Base-by-base conservation (phyloP, 148 eudicot genomes). In the Camellia japonica region DNA sequence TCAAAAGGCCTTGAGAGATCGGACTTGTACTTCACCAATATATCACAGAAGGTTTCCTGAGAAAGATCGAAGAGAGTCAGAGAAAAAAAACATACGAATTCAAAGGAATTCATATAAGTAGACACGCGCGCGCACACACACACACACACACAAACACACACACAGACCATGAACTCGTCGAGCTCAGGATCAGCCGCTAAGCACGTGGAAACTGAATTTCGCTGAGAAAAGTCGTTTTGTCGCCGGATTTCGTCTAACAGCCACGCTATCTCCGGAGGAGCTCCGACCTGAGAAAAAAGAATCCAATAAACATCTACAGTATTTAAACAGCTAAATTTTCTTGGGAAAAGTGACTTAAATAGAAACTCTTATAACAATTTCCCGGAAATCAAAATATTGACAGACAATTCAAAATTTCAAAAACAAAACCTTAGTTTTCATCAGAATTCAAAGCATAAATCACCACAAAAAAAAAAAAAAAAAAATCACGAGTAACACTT, bases 111-210 rank as follows among this genome's bases (percentile, higher is more conserved):
- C 12, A 64, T 11, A 7, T 41, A 9, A 64, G 68, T 2, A n/a
- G 15, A 71, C 38, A 49, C 42, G 41, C 16, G 59, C 52, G 20
- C 42, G 41, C 16, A 67, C 75, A 68, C 61, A 81, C 46, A 61
- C 52, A 23, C 23, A 23, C 23, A 23, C 23, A 23, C n/a, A 6
- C 19, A 52, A 15, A 23, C 42, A 51, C 16, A 67, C 75, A 68
- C 61, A 81, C 46, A 61, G 44, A 87, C 90, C 90, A 94, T 94
- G 87, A 94, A 94, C 30, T 87, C 88, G 78, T 94, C 98, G 67
- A 94, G 98, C 84, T 94, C 94, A 64, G 97, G 98, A 88, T 94
- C 97, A 7, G 78, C 81, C 49, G 94, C 97, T 6, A 91, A 43
- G 68, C 84, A 83, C 30, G 82, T 82, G 12, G 83, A 23, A 73